Conservation (phyloP, 768 basidiomycete genomes). For the Auriscalpium orientale region DNA sequence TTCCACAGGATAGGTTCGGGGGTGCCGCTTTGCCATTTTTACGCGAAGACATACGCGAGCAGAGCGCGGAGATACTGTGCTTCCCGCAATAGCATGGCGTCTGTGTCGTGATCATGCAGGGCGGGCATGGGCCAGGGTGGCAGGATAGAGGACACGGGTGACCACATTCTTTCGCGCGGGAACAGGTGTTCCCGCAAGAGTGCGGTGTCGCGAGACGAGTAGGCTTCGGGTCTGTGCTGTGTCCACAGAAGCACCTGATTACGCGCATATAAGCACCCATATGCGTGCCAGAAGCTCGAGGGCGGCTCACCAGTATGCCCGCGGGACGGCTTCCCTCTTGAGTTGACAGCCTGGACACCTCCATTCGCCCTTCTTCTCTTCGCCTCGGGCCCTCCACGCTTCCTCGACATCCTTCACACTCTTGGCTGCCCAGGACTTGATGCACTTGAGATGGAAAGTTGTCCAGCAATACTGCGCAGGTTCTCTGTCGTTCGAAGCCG, state of each 20-base stretch:
- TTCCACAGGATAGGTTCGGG: slow-evolving; percentile 29
- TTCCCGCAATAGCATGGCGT: slow-evolving; percentile 75
- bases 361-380: slow-evolving; percentile 73
- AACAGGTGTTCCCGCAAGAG: slow-evolving; percentile 67
- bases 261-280: background rate
- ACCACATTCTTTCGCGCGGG: slow-evolving; percentile 54
- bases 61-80: slow-evolving; percentile 48
- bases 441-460: slow-evolving; percentile 86
- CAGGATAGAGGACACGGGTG: slow-evolving; percentile 83
- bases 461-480: slow-evolving; percentile 74
- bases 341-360: slow-evolving; percentile 91
- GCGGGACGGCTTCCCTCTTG: slow-evolving; percentile 59
- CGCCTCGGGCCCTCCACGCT: slow-evolving; percentile 68
- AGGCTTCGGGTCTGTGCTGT: slow-evolving; percentile 64
- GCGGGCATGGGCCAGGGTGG: slow-evolving; percentile 96
- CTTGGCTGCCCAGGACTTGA: slow-evolving; percentile 81
- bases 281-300: background rate
- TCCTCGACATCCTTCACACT: slow-evolving; percentile 66
- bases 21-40: slow-evolving; percentile 12
- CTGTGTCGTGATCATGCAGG: slow-evolving; percentile 74
- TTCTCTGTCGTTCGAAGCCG: slow-evolving; percentile 8
- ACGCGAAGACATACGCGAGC: slow-evolving; percentile 35
- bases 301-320: slow-evolving; percentile 54
- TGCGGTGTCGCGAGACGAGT: slow-evolving; percentile 66
- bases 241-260: slow-evolving; percentile 77